phyloP scores from a whole-genome alignment of 148 eudicot species.

The Chenopodium album region DNA sequence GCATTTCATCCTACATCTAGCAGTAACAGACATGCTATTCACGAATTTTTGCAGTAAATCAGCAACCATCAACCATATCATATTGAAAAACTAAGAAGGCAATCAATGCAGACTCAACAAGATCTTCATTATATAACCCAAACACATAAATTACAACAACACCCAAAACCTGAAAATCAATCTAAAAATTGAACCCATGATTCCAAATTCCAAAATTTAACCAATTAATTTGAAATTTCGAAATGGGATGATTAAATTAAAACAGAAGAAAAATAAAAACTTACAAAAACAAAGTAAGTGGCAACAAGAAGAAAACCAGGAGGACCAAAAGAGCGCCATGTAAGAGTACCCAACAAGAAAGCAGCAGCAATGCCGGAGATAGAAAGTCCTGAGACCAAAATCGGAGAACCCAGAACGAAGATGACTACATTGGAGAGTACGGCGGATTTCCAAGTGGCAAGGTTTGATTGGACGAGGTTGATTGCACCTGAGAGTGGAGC shows the following conservation, averaged over 20 bases:
- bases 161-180: not conserved
- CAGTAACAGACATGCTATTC: not conserved
- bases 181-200: not conserved
- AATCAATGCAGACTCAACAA: not conserved
- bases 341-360: conserved; percentile 78
- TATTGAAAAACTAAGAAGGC: not conserved
- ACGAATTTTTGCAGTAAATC: not conserved
- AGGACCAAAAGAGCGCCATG: conserved; percentile 83
- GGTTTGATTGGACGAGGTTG: conserved; percentile 47
- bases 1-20: not conserved
- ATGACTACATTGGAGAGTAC: conserved; percentile 56
- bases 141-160: not conserved
- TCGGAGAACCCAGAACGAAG: conserved; percentile 73
- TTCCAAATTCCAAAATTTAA: not conserved
- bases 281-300: conserved; percentile 75
- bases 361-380: conserved; percentile 74
- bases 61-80: not conserved
- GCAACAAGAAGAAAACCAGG: conserved; percentile 88
- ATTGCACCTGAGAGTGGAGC: conserved; percentile 37
- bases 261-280: conserved; percentile 20
- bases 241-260: not conserved
- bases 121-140: not conserved
- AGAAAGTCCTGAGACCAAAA: conserved; percentile 69
- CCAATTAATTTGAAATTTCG: not conserved
- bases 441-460: conserved; percentile 82